Evolutionary conservation across 495 filamentous ascomycete genomes (phyloP), one percentile per base, ranked within the genome.

Genomic region (Aspergillus coremiiformis): DNA sequence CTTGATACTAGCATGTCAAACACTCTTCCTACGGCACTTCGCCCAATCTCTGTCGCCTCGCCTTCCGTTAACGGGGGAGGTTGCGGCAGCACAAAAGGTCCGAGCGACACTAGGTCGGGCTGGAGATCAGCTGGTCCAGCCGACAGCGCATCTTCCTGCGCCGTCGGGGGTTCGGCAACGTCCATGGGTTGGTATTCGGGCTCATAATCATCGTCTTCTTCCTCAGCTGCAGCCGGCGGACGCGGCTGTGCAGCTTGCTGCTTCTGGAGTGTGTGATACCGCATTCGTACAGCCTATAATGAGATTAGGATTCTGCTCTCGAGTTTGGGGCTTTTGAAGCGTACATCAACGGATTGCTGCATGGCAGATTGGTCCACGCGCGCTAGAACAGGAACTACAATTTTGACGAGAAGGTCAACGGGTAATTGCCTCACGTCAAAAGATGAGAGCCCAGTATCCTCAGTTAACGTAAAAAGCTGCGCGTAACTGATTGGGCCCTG

Each of bases 121-220:
- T 82, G 71, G 2, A 76, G 53, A 3, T 77, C 71, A 15, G 70
- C 55, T 24, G 65, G 68, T 47, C 83, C 80, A 7, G 82, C 67
- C n/a, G 81, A 75, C 0, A 76, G 74, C 39, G 76, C 83, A 63
- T 89, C 83, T 17, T 86, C 72, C 59, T 85, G 84, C 60, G 87
- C 89, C 14, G 81, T 63, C 7, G 83, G 80, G 58, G 89, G 84
- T 41, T 89, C 87, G 3, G 81, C 75, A 55, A 86, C 82, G 61
- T 90, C 87, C 43, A 78, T 75, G 0, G 80, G 80, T 49, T 85
- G 78, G 58, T 86, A 91, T 67, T 93, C 85, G 0, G 89, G 89
- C 54, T 94, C 89, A 59, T 95, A 94, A 51, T 90, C 85, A 46
- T 91, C 90, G 12, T 95, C 90, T 15, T 95, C 90, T 6, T 92